A percentile compares a stretch with the other conserved stretches of the same genome.
These are phyloP conservation scores for Pulchroboletus neoregius DNA, from an alignment of 1,284 basidiomycete genomes.

Conservation along the genomic window DNA sequence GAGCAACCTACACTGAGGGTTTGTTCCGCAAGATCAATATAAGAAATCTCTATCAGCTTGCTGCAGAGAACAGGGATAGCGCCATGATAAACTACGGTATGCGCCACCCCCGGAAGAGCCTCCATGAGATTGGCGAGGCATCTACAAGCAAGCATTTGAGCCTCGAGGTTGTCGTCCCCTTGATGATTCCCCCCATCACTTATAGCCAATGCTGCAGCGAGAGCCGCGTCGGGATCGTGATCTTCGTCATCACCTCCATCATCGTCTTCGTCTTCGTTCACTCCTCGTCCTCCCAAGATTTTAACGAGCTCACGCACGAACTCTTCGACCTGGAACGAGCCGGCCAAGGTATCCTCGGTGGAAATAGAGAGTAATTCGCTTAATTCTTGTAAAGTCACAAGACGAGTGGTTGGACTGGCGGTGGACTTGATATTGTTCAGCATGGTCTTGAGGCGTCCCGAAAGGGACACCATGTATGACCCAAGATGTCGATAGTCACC, in stretches of 20 bases:
- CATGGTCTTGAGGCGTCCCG: conserved; percentile 85
- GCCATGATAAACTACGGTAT: conserved; percentile 92
- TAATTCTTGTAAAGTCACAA: conserved; percentile 90
- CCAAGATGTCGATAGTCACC: conserved; percentile 83
- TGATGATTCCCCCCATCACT: conserved; percentile 63
- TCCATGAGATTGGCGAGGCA: conserved; percentile 97
- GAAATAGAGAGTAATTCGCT: conserved; percentile 94
- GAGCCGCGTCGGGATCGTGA: conserved; percentile 78
- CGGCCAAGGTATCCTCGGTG: conserved; percentile 95
- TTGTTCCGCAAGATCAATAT: conserved; percentile 95
- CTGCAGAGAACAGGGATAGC: conserved; percentile 93
- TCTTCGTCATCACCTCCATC: conserved; percentile 56
- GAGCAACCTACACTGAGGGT: conserved; percentile 79
- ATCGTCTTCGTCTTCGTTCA: conserved; percentile 65
- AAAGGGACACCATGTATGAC: conserved; percentile 85
- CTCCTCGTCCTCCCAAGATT: conserved; percentile 83
- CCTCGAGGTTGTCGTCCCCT: conserved; percentile 85
- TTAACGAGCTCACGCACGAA: conserved; percentile 92
- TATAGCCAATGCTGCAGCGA: conserved; percentile 79
- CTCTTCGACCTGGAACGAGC: conserved; percentile 89
- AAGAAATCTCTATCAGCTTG: conserved; percentile 92
- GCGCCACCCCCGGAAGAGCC: conserved; percentile 88
- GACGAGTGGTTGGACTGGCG: conserved; percentile 75
- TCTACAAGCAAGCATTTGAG: conserved; percentile 88
- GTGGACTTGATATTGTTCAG: conserved; percentile 84